Conservation (phyloP, 1,139 yeast species). For the Ogataea hybrid region DNA sequence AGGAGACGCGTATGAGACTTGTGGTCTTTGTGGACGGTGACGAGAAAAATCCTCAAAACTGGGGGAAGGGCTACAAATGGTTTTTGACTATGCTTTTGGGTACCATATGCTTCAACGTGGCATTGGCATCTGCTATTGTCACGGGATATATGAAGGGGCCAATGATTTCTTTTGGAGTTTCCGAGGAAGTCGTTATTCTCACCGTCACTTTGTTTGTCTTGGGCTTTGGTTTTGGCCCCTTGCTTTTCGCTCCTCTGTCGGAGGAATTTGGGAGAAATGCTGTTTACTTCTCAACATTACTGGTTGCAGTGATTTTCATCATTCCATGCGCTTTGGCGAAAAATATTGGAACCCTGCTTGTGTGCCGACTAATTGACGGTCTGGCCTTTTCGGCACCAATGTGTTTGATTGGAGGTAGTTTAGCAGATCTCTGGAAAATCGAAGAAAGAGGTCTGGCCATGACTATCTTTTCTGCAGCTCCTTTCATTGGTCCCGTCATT, state of each 20-base stretch:
- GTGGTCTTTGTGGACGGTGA: slow-evolving; percentile 54
- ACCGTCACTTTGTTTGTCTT: slow-evolving; percentile 61
- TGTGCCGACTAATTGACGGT: slow-evolving; percentile 68
- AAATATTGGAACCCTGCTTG: slow-evolving; percentile 68
- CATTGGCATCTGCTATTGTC: slow-evolving; percentile 58
- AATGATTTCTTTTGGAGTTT: slow-evolving; percentile 47
- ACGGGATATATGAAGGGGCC: slow-evolving; percentile 62
- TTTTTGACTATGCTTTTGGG: slow-evolving; percentile 51
- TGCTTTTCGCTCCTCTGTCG: slow-evolving; percentile 68
- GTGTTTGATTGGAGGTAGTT: no score
- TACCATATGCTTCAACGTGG: slow-evolving; percentile 54
- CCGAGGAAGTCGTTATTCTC: slow-evolving; percentile 54
- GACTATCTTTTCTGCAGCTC: no score
- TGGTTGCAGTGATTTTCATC: slow-evolving; percentile 59
- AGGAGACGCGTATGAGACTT: slow-evolving; percentile 52
- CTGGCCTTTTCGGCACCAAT: no score
- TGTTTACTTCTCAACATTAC: slow-evolving; percentile 54
- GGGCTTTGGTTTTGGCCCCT: slow-evolving; percentile 80
- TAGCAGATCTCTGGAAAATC: no score
- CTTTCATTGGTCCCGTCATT: slow-evolving; percentile 64
- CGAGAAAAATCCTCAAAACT: no score
- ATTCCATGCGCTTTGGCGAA: slow-evolving; percentile 72
- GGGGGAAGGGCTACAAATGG: slow-evolving; percentile 51
- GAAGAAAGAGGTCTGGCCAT: no score
- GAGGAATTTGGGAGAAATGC: slow-evolving; percentile 68